These are phyloP conservation scores for Sporisorium exsertum DNA, from an alignment of 1,284 basidiomycete genomes.

Conservation along the genomic window DNA sequence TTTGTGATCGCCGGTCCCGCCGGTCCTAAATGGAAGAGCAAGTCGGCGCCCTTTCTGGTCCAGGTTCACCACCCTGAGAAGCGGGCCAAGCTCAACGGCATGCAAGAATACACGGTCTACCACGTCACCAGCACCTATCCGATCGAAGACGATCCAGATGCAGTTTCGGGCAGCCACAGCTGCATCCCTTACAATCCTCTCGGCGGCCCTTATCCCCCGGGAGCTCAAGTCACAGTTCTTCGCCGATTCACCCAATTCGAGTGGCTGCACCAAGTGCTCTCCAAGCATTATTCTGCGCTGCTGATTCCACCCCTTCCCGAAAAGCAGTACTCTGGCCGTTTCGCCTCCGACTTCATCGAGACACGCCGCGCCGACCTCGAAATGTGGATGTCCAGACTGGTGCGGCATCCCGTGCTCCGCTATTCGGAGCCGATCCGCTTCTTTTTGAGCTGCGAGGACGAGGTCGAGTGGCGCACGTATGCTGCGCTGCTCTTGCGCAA, in stretches of 20 bases:
- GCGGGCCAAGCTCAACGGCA: slow-evolving; percentile 76
- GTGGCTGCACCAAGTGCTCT: slow-evolving; percentile 78
- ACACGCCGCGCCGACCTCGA: slow-evolving; percentile 82
- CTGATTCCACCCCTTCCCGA: slow-evolving; percentile 83
- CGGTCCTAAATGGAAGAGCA: slow-evolving; percentile 77
- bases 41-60: slow-evolving; percentile 78
- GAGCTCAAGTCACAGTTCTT: slow-evolving; percentile 72
- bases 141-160: neutral
- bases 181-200: slow-evolving; percentile 55
- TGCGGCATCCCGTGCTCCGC: slow-evolving; percentile 81
- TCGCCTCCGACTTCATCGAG: slow-evolving; percentile 83
- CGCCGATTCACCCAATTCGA: slow-evolving; percentile 87
- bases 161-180: neutral
- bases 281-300: slow-evolving; percentile 78
- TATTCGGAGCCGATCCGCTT: slow-evolving; percentile 84
- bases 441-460: slow-evolving; percentile 73
- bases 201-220: slow-evolving; percentile 35
- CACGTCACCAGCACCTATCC: slow-evolving; percentile 80
- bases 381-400: slow-evolving; percentile 78
- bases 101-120: slow-evolving; percentile 78
- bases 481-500: slow-evolving; percentile 21
- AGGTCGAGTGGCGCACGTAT: slow-evolving; percentile 35
- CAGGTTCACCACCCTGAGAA: slow-evolving; percentile 84
- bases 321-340: slow-evolving; percentile 83
- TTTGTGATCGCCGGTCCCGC: slow-evolving; percentile 77